phyloP scores from a whole-genome alignment of 768 basidiomycete species.

The Termitomyces sp. region DNA sequence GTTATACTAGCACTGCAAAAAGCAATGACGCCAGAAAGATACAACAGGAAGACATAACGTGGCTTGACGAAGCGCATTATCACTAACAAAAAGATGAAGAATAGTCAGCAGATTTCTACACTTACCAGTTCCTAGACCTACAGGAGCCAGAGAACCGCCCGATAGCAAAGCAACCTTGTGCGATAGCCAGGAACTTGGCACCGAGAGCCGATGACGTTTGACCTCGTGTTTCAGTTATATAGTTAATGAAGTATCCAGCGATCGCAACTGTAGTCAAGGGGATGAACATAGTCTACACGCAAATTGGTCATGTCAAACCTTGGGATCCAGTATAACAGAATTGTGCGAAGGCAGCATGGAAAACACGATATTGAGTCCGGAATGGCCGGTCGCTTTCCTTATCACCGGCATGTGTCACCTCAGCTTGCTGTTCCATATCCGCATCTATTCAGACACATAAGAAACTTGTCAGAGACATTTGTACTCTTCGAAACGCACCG shows the following conservation, averaged over 20 bases:
- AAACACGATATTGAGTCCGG: conserved; percentile 23
- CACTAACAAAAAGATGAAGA: conserved; percentile 7
- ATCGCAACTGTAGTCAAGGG: conserved; percentile 19
- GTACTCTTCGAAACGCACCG: conserved; percentile 10
- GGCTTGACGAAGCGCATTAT: conserved; percentile 25
- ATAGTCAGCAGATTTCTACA: not conserved
- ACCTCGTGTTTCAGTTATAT: conserved; percentile 22
- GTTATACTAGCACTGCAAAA: conserved; percentile 25
- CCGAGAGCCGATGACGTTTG: conserved; percentile 19
- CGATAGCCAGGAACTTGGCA: conserved; percentile 25
- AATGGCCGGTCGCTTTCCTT: conserved; percentile 21
- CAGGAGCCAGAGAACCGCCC: conserved; percentile 26
- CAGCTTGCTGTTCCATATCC: conserved; percentile 29
- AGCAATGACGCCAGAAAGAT: conserved; percentile 22
- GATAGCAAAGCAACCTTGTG: conserved; percentile 26
- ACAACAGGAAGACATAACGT: conserved; percentile 22
- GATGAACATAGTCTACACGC: not conserved
- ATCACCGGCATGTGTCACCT: conserved; percentile 23
- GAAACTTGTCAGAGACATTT: not conserved
- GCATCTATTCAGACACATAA: conserved; percentile 15
- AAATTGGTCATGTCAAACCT: conserved; percentile 11
- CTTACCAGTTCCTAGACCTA: conserved; percentile 7
- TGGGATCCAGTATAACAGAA: conserved; percentile 28
- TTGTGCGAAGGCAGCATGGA: conserved; percentile 28
- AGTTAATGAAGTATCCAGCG: conserved; percentile 29